Evolutionary conservation across 164 flowering plant genomes (phyloP), one percentile per base, ranked within the genome.

Genomic region (Santalum album): DNA sequence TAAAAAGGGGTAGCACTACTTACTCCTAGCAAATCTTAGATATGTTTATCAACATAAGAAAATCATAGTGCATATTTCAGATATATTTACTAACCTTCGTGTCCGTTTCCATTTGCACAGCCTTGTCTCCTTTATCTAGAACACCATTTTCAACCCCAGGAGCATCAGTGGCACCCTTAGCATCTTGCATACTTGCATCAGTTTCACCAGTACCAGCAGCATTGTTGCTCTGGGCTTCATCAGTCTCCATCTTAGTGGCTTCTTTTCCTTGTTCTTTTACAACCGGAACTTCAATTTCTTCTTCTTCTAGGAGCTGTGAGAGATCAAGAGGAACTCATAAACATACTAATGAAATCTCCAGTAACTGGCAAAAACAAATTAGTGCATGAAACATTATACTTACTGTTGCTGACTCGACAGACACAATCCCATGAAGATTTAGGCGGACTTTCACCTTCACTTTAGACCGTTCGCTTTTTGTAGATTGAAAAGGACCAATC

Each of bases 351-450:
- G 55, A 35, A 53, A 19, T 43, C n/a, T n/a, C n/a, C n/a, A n/a
- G n/a, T n/a, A n/a, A n/a, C 4, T 3, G 9, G 9, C 4, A 29
- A 29, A 29, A n/a, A n/a, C n/a, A n/a, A n/a, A n/a, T n/a, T n/a
- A n/a, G n/a, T n/a, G n/a, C 24, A 59, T 48, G 38, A 27, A 4
- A 47, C 26, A 57, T 16, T 25, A 9, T 12, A 75, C 96, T 82
- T 74, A 91, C 98, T 16, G 78, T 78, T 42, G 96, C 96, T 6
- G 95, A 84, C 24, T 91, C 98, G 60, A 91, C 54, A 16, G 89
- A 77, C 6, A 86, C 95, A 68, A 86, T 70, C 3, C 98, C 98
- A 66, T 91, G 96, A 57, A 86, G 58, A 69, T 77, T 91, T 59
- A 91, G 59, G 24, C 89, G 81, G 51, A 68, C 89, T 74, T 89